These are phyloP conservation scores for Cercospora beticola DNA, from an alignment of 2,329 filamentous ascomycete genomes.

Conservation along the genomic window DNA sequence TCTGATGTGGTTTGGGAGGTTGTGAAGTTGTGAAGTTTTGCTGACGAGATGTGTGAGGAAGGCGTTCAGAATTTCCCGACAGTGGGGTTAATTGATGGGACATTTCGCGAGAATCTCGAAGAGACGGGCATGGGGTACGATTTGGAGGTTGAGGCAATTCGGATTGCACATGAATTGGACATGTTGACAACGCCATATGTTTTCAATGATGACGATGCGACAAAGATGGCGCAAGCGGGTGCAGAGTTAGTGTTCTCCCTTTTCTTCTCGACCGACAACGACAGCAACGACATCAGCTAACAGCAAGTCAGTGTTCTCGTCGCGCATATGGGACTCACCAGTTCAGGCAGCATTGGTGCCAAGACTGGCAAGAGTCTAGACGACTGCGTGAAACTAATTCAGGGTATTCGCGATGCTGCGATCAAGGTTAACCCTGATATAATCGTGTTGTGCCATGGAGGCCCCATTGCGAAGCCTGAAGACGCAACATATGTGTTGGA, in stretches of 20 bases:
- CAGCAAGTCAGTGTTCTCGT: constrained; percentile 52
- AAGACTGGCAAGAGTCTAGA: constrained; percentile 61
- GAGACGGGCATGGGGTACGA: constrained; percentile 71
- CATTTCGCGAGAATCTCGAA: constrained; percentile 66
- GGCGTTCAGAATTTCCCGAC: constrained; percentile 67
- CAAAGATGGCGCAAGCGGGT: constrained; percentile 62
- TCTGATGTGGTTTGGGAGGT: neutral
- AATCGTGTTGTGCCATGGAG: constrained; percentile 69
- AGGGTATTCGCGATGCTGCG: constrained; percentile 64
- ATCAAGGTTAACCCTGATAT: constrained; percentile 56
- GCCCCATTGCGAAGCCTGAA: constrained; percentile 63
- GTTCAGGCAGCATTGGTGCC: constrained; percentile 64
- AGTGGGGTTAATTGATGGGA: constrained; percentile 68
- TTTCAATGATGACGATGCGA: constrained; percentile 62
- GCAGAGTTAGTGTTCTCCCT: constrained; percentile 66
- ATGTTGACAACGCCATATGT: constrained; percentile 70
- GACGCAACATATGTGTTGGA: constrained; percentile 64
- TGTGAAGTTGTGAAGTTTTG: neutral
- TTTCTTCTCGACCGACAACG: constrained; percentile 57
- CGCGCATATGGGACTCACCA: constrained; percentile 68
- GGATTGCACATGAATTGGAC: constrained; percentile 58
- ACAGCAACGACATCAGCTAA: constrained; percentile 51
- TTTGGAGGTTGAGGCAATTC: constrained; percentile 66
- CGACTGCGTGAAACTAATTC: constrained; percentile 61
- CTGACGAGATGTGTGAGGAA: neutral